Percentiles rank a stretch among this genome's conserved stretches.
phyloP scores from a whole-genome alignment of 306 rosid genomes.

The Acacia crassicarpa region DNA sequence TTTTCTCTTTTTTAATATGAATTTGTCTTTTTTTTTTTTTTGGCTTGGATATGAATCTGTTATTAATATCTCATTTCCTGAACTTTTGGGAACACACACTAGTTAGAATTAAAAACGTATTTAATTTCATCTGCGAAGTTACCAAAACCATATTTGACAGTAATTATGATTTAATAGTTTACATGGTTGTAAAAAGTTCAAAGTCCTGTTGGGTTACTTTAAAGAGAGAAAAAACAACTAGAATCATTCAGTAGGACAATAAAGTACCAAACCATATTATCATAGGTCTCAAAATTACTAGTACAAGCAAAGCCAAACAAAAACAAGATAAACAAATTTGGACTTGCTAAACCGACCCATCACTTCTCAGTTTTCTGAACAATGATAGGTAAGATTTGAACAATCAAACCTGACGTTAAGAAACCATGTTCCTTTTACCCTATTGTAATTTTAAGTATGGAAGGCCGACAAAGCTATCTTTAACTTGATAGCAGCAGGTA shows the following conservation, averaged over 20 bases:
- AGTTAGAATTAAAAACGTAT: no score
- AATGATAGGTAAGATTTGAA: not conserved
- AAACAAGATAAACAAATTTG: not conserved
- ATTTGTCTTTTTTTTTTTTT: no score
- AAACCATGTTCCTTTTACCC: not conserved
- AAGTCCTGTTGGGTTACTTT: not conserved
- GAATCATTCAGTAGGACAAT: not conserved
- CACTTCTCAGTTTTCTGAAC: not conserved
- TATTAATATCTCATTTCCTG: no score
- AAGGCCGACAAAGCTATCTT: conserved; percentile 3
- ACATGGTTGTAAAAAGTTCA: not conserved
- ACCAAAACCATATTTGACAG: not conserved
- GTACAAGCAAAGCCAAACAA: not conserved
- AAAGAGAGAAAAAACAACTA: not conserved
- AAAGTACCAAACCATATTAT: not conserved
- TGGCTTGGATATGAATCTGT: no score
- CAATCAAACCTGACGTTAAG: not conserved
- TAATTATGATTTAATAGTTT: no score
- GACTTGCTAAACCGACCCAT: not conserved
- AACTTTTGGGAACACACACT: no score
- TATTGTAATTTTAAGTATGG: not conserved
- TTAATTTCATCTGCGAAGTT: no score
- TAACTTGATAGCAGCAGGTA: not conserved
- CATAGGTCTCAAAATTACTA: not conserved
- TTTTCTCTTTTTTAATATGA: no score